phyloP scores from a whole-genome alignment of 2,329 filamentous ascomycete genomes.

The Colletotrichum acutatum region DNA sequence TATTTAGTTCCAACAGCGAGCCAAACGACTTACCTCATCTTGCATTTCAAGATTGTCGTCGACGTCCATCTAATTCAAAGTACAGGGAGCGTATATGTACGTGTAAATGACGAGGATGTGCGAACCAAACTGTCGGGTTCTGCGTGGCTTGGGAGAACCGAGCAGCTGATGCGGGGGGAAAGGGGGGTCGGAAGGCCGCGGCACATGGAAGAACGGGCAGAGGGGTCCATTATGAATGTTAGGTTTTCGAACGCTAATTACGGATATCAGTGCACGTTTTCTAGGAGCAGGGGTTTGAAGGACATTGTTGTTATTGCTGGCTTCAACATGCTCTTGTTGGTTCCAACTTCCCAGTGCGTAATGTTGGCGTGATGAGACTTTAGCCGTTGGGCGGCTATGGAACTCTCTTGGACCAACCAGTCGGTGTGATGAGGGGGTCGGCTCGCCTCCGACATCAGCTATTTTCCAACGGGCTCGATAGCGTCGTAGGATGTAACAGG shows the following conservation, averaged over 20 bases:
- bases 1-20: neutral
- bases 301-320: neutral
- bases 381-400: neutral
- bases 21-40: neutral
- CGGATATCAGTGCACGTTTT: neutral
- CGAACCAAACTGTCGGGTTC: constrained; percentile 5
- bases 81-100: too few species aligned
- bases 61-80: neutral
- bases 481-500: neutral
- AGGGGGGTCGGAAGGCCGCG: neutral
- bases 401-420: neutral
- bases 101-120: neutral
- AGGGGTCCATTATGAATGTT: neutral
- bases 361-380: neutral
- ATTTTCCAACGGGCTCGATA: neutral
- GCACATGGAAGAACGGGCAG: neutral
- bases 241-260: neutral
- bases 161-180: neutral
- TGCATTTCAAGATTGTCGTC: neutral
- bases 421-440: neutral
- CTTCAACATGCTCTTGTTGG: neutral
- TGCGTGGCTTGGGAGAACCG: neutral
- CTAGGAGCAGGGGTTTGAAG: neutral
- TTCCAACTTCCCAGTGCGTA: neutral
- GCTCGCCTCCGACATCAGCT: neutral